phyloP scores from a whole-genome alignment of 176 grass and related monocot species.

The Dendrocalamus sinicus region DNA sequence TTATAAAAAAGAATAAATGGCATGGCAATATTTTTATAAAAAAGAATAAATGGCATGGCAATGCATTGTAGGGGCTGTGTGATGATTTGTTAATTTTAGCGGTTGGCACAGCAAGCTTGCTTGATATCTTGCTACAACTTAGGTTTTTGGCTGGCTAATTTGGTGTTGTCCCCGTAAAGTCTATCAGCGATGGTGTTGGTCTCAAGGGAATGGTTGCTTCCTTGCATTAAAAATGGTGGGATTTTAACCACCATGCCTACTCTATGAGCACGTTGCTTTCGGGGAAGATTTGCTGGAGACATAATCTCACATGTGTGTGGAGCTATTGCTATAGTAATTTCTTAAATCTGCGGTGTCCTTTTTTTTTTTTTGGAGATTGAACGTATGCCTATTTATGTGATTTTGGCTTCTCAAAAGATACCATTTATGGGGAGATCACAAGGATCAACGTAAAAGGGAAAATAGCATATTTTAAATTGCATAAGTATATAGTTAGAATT shows the following conservation, averaged over 20 bases:
- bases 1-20: not conserved
- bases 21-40: not conserved
- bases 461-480: not conserved
- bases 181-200: conserved; percentile 36
- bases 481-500: not conserved
- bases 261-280: conserved; percentile 30
- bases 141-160: conserved; percentile 45
- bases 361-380: not conserved
- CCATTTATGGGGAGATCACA: not conserved
- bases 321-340: not conserved
- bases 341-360: not conserved
- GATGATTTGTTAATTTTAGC: not conserved
- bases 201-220: conserved; percentile 45
- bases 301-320: not conserved
- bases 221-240: not conserved
- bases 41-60: not conserved
- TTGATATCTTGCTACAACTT: conserved; percentile 46
- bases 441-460: not conserved
- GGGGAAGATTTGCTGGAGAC: not conserved
- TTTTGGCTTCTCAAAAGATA: not conserved
- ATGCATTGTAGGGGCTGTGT: not conserved
- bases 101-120: conserved; percentile 26
- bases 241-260: conserved; percentile 30
- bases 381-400: not conserved
- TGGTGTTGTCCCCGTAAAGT: not conserved